Conservation (phyloP, 371 early-diverging fungal genomes). For the Apophysomyces variabilis region DNA sequence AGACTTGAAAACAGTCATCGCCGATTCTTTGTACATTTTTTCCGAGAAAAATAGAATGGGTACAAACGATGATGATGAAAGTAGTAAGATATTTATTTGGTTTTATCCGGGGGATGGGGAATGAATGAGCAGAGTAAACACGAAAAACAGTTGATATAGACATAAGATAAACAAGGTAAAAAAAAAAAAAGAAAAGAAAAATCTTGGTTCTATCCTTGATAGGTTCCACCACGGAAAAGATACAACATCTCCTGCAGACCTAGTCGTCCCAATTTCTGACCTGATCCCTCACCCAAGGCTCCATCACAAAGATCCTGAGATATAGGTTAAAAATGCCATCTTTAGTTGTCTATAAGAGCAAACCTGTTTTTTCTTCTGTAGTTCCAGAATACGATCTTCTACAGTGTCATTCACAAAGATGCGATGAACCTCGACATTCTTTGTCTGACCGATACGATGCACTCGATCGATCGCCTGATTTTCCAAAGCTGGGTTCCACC, state of each 20-base stretch:
- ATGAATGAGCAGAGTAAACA: neutral
- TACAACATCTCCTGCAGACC: conserved; percentile 45
- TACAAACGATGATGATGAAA: too few species aligned
- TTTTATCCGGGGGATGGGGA: neutral
- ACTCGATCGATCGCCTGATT: conserved; percentile 65
- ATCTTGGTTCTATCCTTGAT: conserved; percentile 13
- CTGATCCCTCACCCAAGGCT: conserved; percentile 48
- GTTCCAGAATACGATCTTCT: conserved; percentile 52
- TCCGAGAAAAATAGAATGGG: too few species aligned
- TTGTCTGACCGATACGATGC: conserved; percentile 40
- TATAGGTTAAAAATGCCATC: neutral
- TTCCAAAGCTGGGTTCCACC: conserved; percentile 73
- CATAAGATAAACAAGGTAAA: neutral
- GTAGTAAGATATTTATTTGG: too few species aligned
- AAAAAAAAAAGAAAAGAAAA: neutral
- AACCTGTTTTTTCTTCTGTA: conserved; percentile 44
- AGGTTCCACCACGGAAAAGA: conserved; percentile 46
- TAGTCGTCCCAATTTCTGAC: conserved; percentile 29
- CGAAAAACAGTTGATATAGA: neutral
- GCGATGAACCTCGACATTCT: conserved; percentile 27
- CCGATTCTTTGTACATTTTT: too few species aligned
- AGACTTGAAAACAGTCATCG: too few species aligned
- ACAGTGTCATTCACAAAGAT: conserved; percentile 37
- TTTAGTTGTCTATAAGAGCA: neutral
- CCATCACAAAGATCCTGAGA: conserved; percentile 40